These are phyloP conservation scores for Magnaporthiopsis incrustans DNA, from an alignment of 2,329 filamentous ascomycete genomes.

Conservation along the genomic window DNA sequence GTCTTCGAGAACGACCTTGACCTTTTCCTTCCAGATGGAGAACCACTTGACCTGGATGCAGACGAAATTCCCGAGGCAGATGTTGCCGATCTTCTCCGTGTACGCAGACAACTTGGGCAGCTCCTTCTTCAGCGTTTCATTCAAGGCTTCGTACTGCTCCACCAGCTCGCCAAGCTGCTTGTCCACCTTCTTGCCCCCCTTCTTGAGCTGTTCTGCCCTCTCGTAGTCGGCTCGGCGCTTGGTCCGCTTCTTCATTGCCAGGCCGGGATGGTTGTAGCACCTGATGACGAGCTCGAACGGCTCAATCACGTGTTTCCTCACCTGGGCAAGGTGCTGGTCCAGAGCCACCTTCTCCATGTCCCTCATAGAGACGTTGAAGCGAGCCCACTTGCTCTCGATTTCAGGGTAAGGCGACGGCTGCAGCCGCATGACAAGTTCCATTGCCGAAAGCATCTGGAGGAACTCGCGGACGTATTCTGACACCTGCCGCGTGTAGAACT, in stretches of 20 bases:
- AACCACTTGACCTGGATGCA: constrained; percentile 81
- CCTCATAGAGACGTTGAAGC: constrained; percentile 78
- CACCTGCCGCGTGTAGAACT: constrained; percentile 79
- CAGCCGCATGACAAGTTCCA: constrained; percentile 72
- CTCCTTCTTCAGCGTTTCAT: constrained; percentile 88
- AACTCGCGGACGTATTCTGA: constrained; percentile 75
- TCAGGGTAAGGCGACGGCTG: constrained; percentile 70
- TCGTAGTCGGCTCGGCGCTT: constrained; percentile 90
- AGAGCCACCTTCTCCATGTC: constrained; percentile 79
- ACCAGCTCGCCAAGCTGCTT: constrained; percentile 76
- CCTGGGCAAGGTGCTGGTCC: constrained; percentile 63
- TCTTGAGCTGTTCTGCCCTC: constrained; percentile 67
- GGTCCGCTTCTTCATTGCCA: constrained; percentile 88
- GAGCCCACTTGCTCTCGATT: constrained; percentile 88
- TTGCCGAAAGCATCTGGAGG: constrained; percentile 68
- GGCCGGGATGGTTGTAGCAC: constrained; percentile 68
- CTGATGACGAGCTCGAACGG: constrained; percentile 37
- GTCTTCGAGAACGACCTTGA: constrained; percentile 65
- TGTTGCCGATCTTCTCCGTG: constrained; percentile 77
- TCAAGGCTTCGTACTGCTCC: constrained; percentile 84
- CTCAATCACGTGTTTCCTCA: constrained; percentile 76
- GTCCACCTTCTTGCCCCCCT: constrained; percentile 77
- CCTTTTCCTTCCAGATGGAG: constrained; percentile 73
- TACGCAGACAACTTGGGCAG: constrained; percentile 74
- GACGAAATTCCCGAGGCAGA: constrained; percentile 75